Evolutionary conservation across 805 yeast genomes (phyloP), one percentile per base, ranked within the genome.

Genomic region (Nadsonia fulvescens): DNA sequence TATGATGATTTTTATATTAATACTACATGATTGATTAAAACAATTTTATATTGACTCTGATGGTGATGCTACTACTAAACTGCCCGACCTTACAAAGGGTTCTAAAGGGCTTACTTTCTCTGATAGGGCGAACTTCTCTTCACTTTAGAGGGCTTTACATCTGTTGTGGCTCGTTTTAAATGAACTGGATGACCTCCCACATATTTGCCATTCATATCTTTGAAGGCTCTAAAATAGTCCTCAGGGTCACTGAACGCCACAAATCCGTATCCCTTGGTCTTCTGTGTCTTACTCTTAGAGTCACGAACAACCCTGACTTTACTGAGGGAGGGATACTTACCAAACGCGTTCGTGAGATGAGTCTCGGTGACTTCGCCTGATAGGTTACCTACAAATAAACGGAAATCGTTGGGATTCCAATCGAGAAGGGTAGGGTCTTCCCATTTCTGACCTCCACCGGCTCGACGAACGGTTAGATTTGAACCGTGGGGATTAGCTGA

Each of bases 121-220:
- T n/a, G n/a, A n/a, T n/a, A n/a, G n/a, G n/a, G n/a, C n/a, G n/a
- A n/a, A n/a, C n/a, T 17, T 17, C 17, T 21, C 10, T 27, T 27
- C 15, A 22, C 22, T 9, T 20, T 15, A 8, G 25, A 21, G 8
- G 33, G 25, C 22, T 24, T 36, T 21, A 41, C 22, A 6, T 40
- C 44, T 4, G 44, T 37, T 13, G 31, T 32, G n/a, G 86, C 83
- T 32, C 70, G 54, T 43, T 71, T 70, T 43, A 76, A 48, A 31
- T 63, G 70, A 14, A 76, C 67, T 0, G 89, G 89, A 38, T 71
- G 71, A 37, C 58, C 64, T 2, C 89, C 91, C 24, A 77, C 60
- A 37, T 71, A 74, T 40, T 73, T 72, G 14, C 79, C 78, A 42
- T 76, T 71, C 70, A 74, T 63, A 38, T 71, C 78, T 42, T 67